Conservation (phyloP, 2,329 filamentous ascomycete genomes). For the Botryotinia convoluta region DNA sequence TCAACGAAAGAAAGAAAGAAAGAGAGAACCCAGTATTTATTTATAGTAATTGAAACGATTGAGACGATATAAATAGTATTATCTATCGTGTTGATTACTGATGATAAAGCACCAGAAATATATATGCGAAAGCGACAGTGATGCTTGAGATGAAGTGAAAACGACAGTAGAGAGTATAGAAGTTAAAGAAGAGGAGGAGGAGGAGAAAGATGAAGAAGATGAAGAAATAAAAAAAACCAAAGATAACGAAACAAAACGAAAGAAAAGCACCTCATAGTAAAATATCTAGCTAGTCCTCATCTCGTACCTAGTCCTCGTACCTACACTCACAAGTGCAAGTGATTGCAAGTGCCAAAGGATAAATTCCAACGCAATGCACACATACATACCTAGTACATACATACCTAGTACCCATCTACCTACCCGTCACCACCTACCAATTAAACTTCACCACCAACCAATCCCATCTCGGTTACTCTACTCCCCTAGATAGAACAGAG, state of each 20-base stretch:
- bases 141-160: background rate
- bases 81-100: background rate
- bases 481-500: background rate
- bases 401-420: background rate
- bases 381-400: background rate
- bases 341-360: constrained; percentile 12
- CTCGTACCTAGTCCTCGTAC: background rate
- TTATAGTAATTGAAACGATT: background rate
- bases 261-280: background rate
- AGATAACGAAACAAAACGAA: background rate
- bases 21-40: background rate
- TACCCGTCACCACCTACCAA: background rate
- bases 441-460: background rate
- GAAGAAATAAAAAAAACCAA: background rate
- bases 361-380: constrained; percentile 2
- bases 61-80: background rate
- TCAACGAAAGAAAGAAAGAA: background rate
- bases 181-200: background rate
- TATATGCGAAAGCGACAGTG: constrained; percentile 15
- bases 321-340: background rate
- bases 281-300: background rate
- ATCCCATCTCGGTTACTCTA: background rate
- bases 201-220: background rate
- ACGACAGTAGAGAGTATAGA: background rate
- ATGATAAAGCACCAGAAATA: background rate